Evolutionary conservation across 345 rosid genomes (phyloP), one percentile per base, ranked within the genome.

Genomic region (Clarkia xantiana): DNA sequence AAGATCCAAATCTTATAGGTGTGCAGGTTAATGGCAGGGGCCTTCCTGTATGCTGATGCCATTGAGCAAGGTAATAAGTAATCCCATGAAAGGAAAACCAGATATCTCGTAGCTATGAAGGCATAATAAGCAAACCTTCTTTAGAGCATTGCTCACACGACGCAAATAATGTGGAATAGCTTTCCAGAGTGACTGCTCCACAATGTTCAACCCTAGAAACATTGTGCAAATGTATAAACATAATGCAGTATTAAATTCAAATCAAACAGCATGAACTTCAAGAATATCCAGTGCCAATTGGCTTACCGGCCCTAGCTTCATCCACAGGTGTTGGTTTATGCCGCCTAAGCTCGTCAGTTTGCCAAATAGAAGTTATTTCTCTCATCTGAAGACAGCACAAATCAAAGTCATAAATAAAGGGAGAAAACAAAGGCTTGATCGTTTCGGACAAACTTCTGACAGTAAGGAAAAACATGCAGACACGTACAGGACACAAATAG

Each of bases 171-270:
- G 91, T 61, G 96, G 94, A 18, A 84, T 68, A 45, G 96, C 86
- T 77, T 81, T 87, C 96, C 96, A 90, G 36, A 90, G 88, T 39
- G 97, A 81, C 65, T 90, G 97, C 76, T 90, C 97, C 62, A 90
- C 97, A 61, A 90, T 90, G 72, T 78, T 86, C 74, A 90, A 57
- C 65, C 97, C 97, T 89, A 47, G 40, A 52, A 63, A 25, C 18
- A 50, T 11, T 53, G 42, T 40, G 51, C 17, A 25, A 55, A 11
- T 20, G 39, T 40, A 18, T 34, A 10, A 48, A 23, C 18, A 53
- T 15, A 10, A 14, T 45, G 53, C n/a, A 3, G 51, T 13, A 44
- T 52, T n/a, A 14, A 65, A 58, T 39, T 19, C 38, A 38, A 52
- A 12, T 12, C 40, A 52, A 15, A 11, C 14, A 13, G 16, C 4